Evolutionary conservation across 2,329 filamentous ascomycete species (phyloP).

Genomic region (Biscogniauxia marginata): DNA sequence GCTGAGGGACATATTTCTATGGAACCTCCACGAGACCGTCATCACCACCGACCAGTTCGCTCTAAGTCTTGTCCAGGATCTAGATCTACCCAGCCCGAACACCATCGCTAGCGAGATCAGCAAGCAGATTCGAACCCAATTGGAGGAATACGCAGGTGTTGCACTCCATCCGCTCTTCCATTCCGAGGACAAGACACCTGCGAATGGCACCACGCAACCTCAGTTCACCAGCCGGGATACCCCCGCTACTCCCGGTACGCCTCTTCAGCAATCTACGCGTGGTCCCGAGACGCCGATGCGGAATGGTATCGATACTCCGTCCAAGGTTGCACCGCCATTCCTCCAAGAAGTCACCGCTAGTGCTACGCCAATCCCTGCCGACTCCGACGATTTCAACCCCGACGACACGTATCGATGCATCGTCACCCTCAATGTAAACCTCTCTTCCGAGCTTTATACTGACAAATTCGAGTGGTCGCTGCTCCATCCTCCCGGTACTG

Average conservation of each 20-base stretch:
- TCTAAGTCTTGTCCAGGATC: conserved; percentile 82
- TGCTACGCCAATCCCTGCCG: conserved; percentile 62
- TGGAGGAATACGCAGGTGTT: conserved; percentile 94
- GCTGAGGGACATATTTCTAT: conserved; percentile 91
- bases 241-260: conserved; percentile 43
- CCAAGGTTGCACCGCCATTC: conserved; percentile 45
- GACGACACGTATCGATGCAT: conserved; percentile 95
- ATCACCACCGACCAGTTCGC: conserved; percentile 96
- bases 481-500: conserved; percentile 84
- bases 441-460: conserved; percentile 87
- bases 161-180: conserved; percentile 93
- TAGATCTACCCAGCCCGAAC: conserved; percentile 79
- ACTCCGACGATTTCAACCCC: conserved; percentile 76
- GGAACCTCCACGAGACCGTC: conserved; percentile 94
- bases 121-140: conserved; percentile 88
- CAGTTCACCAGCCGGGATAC: conserved; percentile 33
- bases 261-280: conserved; percentile 39
- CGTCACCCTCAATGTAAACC: conserved; percentile 84
- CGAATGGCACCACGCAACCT: conserved; percentile 20
- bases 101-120: conserved; percentile 77
- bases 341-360: conserved; percentile 63
- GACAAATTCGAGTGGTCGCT: conserved; percentile 99
- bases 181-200: conserved; percentile 36
- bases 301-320: conserved; percentile 52
- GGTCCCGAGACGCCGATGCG: conserved; percentile 58